Evolutionary conservation across 345 rosid species (phyloP).

Genomic region (Hypericum perforatum): DNA sequence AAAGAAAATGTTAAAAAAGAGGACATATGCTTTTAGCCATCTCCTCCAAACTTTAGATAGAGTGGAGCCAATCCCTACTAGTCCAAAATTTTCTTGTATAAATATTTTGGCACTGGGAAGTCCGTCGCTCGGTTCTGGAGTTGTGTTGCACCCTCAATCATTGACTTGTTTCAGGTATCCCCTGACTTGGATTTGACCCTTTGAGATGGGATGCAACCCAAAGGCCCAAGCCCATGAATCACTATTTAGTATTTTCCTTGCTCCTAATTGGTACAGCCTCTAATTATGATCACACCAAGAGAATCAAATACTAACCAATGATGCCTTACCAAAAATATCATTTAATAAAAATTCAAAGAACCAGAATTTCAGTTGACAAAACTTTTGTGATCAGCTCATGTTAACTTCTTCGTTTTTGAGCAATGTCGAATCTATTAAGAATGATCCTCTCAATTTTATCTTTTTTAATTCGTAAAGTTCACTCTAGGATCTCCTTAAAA

Average conservation of each 20-base stretch:
- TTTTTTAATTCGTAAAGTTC: no score
- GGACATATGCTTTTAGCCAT: conserved; percentile 10
- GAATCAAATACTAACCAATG: no score
- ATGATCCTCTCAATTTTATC: no score
- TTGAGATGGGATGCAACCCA: conserved; percentile 93
- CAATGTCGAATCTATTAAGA: no score
- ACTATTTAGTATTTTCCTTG: conserved; percentile 49
- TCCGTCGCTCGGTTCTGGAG: conserved; percentile 37
- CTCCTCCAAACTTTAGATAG: conserved; percentile 12
- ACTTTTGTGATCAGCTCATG: no score
- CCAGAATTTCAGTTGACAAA: no score
- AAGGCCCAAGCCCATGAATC: conserved; percentile 73
- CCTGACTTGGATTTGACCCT: conserved; percentile 72
- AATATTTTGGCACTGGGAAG: no score
- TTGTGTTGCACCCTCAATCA: conserved; percentile 41
- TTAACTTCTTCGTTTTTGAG: no score
- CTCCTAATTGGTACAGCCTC: conserved; percentile 63
- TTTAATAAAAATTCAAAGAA: no score
- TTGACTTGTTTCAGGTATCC: conserved; percentile 63
- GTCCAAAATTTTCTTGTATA: background rate
- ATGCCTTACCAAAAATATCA: no score
- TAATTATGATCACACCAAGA: conserved; percentile 9
- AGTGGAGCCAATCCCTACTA: conserved; percentile 15
- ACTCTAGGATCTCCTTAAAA: no score
- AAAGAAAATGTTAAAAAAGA: conserved; percentile 16